Base-by-base conservation (phyloP, 345 rosid genomes). In the Dipteronia sinensis region DNA sequence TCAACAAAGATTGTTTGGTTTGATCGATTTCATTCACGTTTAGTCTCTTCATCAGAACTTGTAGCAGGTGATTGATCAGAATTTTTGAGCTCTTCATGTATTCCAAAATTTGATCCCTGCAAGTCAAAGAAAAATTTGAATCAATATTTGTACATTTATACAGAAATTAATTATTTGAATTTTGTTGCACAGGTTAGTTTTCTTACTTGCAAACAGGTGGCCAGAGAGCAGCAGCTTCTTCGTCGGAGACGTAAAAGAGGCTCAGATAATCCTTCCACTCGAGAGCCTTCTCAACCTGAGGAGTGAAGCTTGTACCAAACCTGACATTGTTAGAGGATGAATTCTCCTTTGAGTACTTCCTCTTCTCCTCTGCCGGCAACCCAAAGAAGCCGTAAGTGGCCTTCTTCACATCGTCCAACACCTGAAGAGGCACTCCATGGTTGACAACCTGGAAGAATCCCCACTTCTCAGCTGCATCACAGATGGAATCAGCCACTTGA, bases 261-360 rank as follows among this genome's bases (percentile, higher is more conserved):
- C 92, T 86, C 3, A 84, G 87, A 40, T 81, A 87, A 76, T 89
- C 92, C 80, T 87, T 87, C 90, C 87, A 86, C 79, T 86, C 88
- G 3, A 89, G 75, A 67, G 87, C 88, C 73, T 78, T 80, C 80
- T 86, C 91, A 0, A 80, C 87, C 19, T 62, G 71, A 75, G 90
- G 85, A 64, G 81, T 78, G 20, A 86, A 85, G 76, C 88, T 85
- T 0, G 87, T 80, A 3, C 83, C 85, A 7, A 86, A 84, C 55
- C 87, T 55, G 27, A 77, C 85, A 72, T 34, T 86, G 3, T 71
- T 79, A 6, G 84, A 65, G 0, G 71, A 62, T 17, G 89, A 85
- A 38, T 67, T 49, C 69, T 82, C 87, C 38, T 85, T 85, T 0
- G 82, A 85, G 75, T 64, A 86, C 15, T 40, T 83, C 19, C 80